A percentile compares a stretch with the other conserved stretches of the same genome.
These are phyloP conservation scores for Suhomyces coccinellae DNA, from an alignment of 1,139 yeast genomes.

Conservation along the genomic window DNA sequence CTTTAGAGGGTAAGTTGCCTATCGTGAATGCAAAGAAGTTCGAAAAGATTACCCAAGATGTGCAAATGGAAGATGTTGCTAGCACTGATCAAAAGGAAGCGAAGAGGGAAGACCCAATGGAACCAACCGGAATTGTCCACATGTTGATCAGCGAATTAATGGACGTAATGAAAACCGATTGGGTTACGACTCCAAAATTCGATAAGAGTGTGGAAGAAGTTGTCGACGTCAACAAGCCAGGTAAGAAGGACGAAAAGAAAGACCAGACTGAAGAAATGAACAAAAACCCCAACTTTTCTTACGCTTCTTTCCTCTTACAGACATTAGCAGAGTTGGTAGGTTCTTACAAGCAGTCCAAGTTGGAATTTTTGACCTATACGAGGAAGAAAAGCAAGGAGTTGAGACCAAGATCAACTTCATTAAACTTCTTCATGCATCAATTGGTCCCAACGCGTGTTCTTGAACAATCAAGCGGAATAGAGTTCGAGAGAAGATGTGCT, in stretches of 20 bases:
- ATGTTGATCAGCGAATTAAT: constrained; percentile 64
- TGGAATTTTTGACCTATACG: constrained; percentile 78
- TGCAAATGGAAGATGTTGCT: constrained; percentile 33
- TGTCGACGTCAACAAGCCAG: constrained; percentile 13
- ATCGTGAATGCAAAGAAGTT: constrained; percentile 15
- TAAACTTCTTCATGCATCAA: constrained; percentile 77
- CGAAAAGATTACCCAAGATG: constrained; percentile 28
- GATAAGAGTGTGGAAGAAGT: constrained; percentile 12
- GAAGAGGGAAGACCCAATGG: constrained; percentile 19
- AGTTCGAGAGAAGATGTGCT: constrained; percentile 35
- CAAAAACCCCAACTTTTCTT: constrained; percentile 53
- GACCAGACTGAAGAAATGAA: constrained; percentile 29
- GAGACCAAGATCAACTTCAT: constrained; percentile 70
- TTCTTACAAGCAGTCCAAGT: constrained; percentile 78
- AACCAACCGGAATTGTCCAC: constrained; percentile 62
- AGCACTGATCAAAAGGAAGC: background rate
- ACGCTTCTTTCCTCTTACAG: constrained; percentile 68
- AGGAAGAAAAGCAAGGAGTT: constrained; percentile 44
- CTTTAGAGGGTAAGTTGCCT: constrained; percentile 16
- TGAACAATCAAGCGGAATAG: constrained; percentile 31
- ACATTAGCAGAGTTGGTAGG: constrained; percentile 69
- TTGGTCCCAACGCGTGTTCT: constrained; percentile 59
- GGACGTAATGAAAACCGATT: constrained; percentile 52
- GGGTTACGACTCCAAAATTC: constrained; percentile 40
- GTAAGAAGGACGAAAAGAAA: constrained; percentile 15